Evolutionary conservation across 2,329 filamentous ascomycete species (phyloP), one percentile per base, ranked within the genome.

Genomic region (Curvularia eragrostidis): DNA sequence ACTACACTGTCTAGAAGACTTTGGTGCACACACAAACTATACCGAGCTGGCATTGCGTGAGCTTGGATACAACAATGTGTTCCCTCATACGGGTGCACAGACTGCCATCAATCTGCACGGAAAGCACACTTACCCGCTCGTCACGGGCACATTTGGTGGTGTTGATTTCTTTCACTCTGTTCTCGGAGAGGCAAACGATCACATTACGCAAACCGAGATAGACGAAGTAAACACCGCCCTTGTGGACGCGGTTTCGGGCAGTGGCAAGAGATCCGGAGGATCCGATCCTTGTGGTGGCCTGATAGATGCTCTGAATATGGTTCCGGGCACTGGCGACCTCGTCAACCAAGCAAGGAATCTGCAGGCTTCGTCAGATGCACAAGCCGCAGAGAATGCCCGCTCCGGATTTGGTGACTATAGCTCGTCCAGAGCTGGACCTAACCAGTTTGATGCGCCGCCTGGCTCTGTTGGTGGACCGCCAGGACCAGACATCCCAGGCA

Each of bases 261-360:
- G 71, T 18, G 46, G 58, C 0, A 73, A 53, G 36, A 41, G 70
- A 48, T 66, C 70, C 36, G 69, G 67, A 24, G 71, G 71, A n/a
- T 59, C 72, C 5, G 65, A 68, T 9, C 59, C 72, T 10, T 72
- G 72, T 12, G 71, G 70, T 41, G 74, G 74, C 6, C 70, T 98
- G 62, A 89, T 91, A 48, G 86, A 88, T 26, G 83, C 95, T 3
- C 78, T 97, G 21, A 83, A 85, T 44, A 89, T 94, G 70, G 83
- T 98, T 3, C 94, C 94, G 52, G 85, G 75, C 5, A 82, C 81
- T 34, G 72, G 79, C 19, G 72, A 73, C 23, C 74, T 84, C 1
- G 76, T 80, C 10, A 71, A 79, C 46, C 80, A 84, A 70, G 82
- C 82, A 2, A 68, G 75, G 6, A 63, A 68, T 18, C 72, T 84